Evolutionary conservation across 169 alveolate species (phyloP), one percentile per base, ranked within the genome.

Genomic region (Plasmodium coatneyi): DNA sequence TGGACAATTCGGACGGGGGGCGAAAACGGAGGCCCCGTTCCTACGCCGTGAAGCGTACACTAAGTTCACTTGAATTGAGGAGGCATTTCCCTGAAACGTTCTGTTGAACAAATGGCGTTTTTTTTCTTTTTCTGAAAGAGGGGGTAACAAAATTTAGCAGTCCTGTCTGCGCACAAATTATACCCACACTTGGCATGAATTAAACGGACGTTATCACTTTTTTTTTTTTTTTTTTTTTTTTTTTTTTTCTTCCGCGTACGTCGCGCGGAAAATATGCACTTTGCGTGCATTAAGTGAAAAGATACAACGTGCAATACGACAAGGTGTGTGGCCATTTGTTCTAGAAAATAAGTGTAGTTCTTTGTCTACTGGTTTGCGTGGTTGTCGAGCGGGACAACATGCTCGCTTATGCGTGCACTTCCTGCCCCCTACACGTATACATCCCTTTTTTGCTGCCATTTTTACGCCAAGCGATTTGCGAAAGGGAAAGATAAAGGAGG

Each of bases 201-300:
- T 66, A 66, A 66, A 66, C 30, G 36, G 36, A 10, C 19, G 14
- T 66, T 66, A 66, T 66, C 30, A 66, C 76, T 60, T 60, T 2
- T 60, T 60, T 25, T 60, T 19, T 19, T 22, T 22, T 54, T 56
- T 56, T 56, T 32, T 56, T 56, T 60, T 60, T 60, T 60, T 60
- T 66, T 66, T 66, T 66, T 66, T 66, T 66, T 66, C 30, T 66
- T 66, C 36, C n/a, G 41, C 34, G 36, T 28, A 22, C 76, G 36
- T 25, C 6, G 39, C 76, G 32, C 25, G 36, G 5, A 12, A 66
- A 60, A 66, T 22, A 66, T 66, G 76, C 76, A 66, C 76, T 66
- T 66, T 5, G 76, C 76, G 76, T 66, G 76, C 76, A 66, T 66
- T 28, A 66, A 25, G 76, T 66, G 76, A 66, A 66, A 66, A 66